Evolutionary conservation across 2,329 filamentous ascomycete genomes (phyloP).

Genomic region (Penicillium sp.): DNA sequence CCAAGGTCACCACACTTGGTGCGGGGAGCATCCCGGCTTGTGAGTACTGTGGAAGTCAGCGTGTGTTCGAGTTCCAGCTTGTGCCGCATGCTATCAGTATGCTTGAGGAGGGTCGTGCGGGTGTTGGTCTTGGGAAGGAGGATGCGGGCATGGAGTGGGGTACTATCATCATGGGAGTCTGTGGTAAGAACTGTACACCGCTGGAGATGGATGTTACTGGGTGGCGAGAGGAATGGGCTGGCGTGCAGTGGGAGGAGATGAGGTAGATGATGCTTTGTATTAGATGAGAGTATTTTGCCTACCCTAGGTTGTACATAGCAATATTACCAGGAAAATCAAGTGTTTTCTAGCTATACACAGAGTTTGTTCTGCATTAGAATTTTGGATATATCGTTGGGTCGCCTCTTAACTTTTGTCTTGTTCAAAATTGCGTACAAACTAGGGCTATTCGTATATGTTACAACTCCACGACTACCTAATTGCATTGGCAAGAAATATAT

Average conservation of each 20-base stretch:
- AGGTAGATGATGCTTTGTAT: constrained; percentile 13
- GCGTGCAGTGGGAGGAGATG: constrained; percentile 92
- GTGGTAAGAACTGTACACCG: constrained; percentile 72
- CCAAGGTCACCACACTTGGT: constrained; percentile 29
- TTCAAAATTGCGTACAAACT: too few relatives aligned
- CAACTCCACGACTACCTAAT: too few relatives aligned
- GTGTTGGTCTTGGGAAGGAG: constrained; percentile 55
- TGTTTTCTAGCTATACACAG: neutral
- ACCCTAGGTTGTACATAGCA: neutral
- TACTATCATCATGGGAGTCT: constrained; percentile 83
- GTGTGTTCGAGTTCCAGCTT: constrained; percentile 89
- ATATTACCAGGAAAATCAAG: neutral
- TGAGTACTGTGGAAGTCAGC: constrained; percentile 67
- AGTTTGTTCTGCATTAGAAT: neutral
- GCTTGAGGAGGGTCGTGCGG: constrained; percentile 70
- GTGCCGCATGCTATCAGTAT: constrained; percentile 87
- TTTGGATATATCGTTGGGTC: neutral
- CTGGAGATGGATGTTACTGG: constrained; percentile 63
- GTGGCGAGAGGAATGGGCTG: constrained; percentile 94
- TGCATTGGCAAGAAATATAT: too few relatives aligned
- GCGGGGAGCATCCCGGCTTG: constrained; percentile 66
- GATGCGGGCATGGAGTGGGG: constrained; percentile 96
- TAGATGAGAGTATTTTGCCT: neutral
- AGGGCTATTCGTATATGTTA: too few relatives aligned
- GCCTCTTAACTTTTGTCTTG: neutral